Evolutionary conservation across 228 moss, liverwort and hornwort species (phyloP), one percentile per base, ranked within the genome.

Genomic region (Sphagnum fallax): DNA sequence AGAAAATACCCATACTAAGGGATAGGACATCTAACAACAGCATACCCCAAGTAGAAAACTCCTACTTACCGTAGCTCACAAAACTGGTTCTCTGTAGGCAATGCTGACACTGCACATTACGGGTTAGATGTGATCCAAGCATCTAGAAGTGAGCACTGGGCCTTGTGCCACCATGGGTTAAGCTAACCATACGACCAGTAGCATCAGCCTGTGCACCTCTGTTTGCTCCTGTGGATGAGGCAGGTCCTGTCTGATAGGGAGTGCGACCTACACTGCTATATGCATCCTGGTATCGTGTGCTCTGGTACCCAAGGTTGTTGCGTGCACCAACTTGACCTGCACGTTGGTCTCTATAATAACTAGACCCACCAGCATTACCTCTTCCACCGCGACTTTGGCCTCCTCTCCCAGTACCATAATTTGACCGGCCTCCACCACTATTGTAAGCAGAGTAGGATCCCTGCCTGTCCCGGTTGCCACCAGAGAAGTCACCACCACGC

Each of bases 231-330:
- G 80, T 87, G 49, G 92, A 86, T 16, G 85, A 81, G 6, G 82
- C 91, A 60, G 96, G 89, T 51, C 91, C 96, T 53, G 89, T 84
- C 83, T 92, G 92, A 70, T 92, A 92, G 2, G 92, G 95, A 18
- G 92, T 92, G 69, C 95, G 81, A 48, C 95, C 95, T 6, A 96
- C 92, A 67, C 92, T 96, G 77, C 92, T 96, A 67, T 96, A 96
- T 32, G 91, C 92, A 72, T 96, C 95, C 84, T 96, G 95, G 77
- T 96, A 96, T 4, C 95, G 80, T 14, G 95, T 96, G 84, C 95
- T 96, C 82, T 92, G 92, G 65, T 96, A 96, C 5, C 95, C 95
- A 10, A 79, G 78, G 16, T 80, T 84, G 0, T 85, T 91, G 6
- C 95, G 85, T 6, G 75, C 74, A 48, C 92, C 92, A 65, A 74